A percentile compares a stretch with the other conserved stretches of the same genome.
Evolutionary conservation across 768 basidiomycete species (phyloP).

Genomic region (Termitomyces sp.): DNA sequence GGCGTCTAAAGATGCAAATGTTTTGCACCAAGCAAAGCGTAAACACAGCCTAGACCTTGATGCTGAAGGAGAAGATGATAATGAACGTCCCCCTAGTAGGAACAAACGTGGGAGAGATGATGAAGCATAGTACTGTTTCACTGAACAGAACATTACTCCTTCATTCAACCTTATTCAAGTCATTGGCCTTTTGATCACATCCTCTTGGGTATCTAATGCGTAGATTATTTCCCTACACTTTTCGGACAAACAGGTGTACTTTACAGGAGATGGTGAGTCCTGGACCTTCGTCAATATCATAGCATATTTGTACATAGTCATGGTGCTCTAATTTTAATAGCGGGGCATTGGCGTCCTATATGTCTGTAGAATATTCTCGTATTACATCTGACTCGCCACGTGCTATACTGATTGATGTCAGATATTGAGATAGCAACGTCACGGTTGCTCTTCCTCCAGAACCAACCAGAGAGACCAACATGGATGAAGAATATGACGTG

Average conservation of each 20-base stretch:
- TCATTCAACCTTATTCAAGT: not conserved
- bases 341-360: not conserved
- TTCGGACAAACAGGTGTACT: not conserved
- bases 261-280: conserved; percentile 4
- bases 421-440: conserved; percentile 8
- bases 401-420: conserved; percentile 16
- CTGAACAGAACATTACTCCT: not conserved
- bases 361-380: not conserved
- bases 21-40: conserved; percentile 26
- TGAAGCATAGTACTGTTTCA: conserved; percentile 5
- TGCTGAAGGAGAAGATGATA: conserved; percentile 18
- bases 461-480: conserved; percentile 33
- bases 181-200: conserved; percentile 1
- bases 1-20: conserved; percentile 19
- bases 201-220: conserved; percentile 5
- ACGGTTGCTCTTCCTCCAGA: conserved; percentile 13
- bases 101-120: conserved; percentile 22
- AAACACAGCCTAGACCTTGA: conserved; percentile 29
- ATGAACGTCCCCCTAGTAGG: conserved; percentile 2
- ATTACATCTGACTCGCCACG: conserved; percentile 9
- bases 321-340: not conserved
- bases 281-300: conserved; percentile 10
- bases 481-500: conserved; percentile 99
- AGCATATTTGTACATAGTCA: conserved; percentile 6
- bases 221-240: conserved; percentile 3